Percentiles rank a stretch among this genome's conserved stretches.
phyloP scores from a whole-genome alignment of 73 alveolate species.

The Breviolum minutum region DNA sequence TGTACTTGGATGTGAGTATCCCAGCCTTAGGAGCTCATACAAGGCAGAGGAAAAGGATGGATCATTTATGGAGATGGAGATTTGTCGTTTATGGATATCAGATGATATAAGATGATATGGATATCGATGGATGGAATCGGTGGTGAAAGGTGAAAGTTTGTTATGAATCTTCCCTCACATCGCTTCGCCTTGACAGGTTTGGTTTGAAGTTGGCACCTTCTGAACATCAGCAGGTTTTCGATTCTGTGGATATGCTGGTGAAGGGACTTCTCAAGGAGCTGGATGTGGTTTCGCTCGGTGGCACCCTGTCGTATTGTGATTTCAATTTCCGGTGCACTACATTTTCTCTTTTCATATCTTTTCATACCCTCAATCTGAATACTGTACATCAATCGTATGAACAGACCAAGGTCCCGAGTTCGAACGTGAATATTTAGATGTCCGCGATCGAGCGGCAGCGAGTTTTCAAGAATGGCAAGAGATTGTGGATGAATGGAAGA shows the following conservation, averaged over 20 bases:
- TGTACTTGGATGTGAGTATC: slow-evolving; percentile 46
- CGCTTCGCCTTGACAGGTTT: not conserved
- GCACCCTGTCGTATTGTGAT: not conserved
- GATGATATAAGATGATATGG: no score
- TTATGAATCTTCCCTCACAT: no score
- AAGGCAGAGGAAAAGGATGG: not conserved
- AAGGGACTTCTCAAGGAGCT: slow-evolving; percentile 3
- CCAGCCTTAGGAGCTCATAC: slow-evolving; percentile 31
- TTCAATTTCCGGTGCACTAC: not conserved
- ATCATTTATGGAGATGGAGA: not conserved
- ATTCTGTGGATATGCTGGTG: slow-evolving; percentile 20
- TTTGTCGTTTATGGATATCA: no score
- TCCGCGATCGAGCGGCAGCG: slow-evolving; percentile 3
- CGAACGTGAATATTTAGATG: not conserved
- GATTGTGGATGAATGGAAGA: slow-evolving; percentile 45
- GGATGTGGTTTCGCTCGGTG: slow-evolving; percentile 8
- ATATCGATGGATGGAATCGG: no score
- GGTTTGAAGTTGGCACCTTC: slow-evolving; percentile 33
- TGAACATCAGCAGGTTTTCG: slow-evolving; percentile 25
- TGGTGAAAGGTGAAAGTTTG: no score
- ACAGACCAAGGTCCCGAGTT: not conserved
- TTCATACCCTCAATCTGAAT: no score
- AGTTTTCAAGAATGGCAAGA: slow-evolving; percentile 38
- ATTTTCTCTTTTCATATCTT: no score
- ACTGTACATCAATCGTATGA: not conserved